Conservation (phyloP, 441 rosid species). For the Hura crepitans region DNA sequence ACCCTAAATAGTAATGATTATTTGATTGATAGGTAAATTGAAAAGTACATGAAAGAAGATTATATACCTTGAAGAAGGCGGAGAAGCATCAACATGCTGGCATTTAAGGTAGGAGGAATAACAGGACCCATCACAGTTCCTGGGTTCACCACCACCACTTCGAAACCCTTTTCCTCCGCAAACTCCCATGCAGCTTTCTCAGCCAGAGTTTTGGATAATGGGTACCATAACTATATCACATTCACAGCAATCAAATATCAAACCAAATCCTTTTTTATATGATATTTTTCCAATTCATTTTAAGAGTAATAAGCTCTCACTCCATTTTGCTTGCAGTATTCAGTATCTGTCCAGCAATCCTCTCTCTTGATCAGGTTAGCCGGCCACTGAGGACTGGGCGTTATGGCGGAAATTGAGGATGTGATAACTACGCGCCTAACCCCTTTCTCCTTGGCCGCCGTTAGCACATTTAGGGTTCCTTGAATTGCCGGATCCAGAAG, state of each 20-base stretch:
- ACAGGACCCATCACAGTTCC: slow-evolving; percentile 89
- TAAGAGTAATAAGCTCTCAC: slow-evolving; percentile 33
- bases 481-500: slow-evolving; percentile 79
- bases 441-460: slow-evolving; percentile 68
- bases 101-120: slow-evolving; percentile 61
- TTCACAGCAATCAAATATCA: slow-evolving; percentile 8
- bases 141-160: slow-evolving; percentile 87
- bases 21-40: too few relatives aligned
- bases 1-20: too few relatives aligned
- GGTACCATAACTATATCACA: slow-evolving; percentile 66
- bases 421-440: slow-evolving; percentile 77
- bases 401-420: slow-evolving; percentile 70
- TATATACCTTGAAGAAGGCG: slow-evolving; percentile 67
- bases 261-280: background rate
- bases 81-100: slow-evolving; percentile 70
- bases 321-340: slow-evolving; percentile 61
- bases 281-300: background rate
- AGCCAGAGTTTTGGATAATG: slow-evolving; percentile 73
- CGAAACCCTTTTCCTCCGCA: slow-evolving; percentile 61
- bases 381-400: slow-evolving; percentile 85
- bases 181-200: slow-evolving; percentile 93
- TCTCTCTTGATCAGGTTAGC: slow-evolving; percentile 57
- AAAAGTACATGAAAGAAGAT: background rate
- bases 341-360: slow-evolving; percentile 81
- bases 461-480: slow-evolving; percentile 74